phyloP scores from a whole-genome alignment of 805 yeast genomes.

The Lachancea kluyveri region DNA sequence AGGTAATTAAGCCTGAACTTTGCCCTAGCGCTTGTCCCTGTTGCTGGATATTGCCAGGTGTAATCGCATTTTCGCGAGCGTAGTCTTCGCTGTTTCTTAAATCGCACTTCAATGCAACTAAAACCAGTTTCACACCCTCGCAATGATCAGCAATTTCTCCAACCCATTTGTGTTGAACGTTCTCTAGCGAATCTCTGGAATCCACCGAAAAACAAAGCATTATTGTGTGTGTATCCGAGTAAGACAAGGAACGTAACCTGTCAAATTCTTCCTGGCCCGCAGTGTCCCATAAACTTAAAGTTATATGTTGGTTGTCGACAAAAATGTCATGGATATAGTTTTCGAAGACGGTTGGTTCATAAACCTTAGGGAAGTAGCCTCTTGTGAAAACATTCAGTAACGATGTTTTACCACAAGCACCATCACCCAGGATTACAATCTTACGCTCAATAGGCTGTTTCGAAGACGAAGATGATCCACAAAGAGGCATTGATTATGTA shows the following conservation, averaged over 20 bases:
- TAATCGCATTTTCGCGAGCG: constrained; percentile 19
- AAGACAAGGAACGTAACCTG: constrained; percentile 83
- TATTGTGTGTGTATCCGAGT: constrained; percentile 93
- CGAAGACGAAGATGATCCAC: constrained; percentile 25
- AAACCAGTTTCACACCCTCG: constrained; percentile 88
- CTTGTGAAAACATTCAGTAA: constrained; percentile 90
- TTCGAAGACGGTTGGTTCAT: constrained; percentile 97
- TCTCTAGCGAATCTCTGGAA: constrained; percentile 88
- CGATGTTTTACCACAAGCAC: constrained; percentile 98
- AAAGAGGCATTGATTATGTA: constrained; percentile 21
- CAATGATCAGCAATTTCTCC: constrained; percentile 96
- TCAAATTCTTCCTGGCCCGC: constrained; percentile 99
- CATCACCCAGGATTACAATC: constrained; percentile 92
- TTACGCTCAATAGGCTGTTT: constrained; percentile 66
- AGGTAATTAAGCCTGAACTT: constrained; percentile 56
- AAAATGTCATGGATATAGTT: constrained; percentile 96
- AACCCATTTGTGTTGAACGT: constrained; percentile 94
- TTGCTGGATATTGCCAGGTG: constrained; percentile 24
- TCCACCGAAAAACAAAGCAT: constrained; percentile 95
- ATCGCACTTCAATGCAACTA: constrained; percentile 94
- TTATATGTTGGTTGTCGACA: constrained; percentile 89
- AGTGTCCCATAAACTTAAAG: constrained; percentile 93
- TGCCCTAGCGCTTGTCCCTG: constrained; percentile 27
- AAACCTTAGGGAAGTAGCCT: constrained; percentile 97
- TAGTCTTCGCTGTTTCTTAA: constrained; percentile 56